Evolutionary conservation across 768 basidiomycete species (phyloP).

Genomic region (Lentinula aciculospora): DNA sequence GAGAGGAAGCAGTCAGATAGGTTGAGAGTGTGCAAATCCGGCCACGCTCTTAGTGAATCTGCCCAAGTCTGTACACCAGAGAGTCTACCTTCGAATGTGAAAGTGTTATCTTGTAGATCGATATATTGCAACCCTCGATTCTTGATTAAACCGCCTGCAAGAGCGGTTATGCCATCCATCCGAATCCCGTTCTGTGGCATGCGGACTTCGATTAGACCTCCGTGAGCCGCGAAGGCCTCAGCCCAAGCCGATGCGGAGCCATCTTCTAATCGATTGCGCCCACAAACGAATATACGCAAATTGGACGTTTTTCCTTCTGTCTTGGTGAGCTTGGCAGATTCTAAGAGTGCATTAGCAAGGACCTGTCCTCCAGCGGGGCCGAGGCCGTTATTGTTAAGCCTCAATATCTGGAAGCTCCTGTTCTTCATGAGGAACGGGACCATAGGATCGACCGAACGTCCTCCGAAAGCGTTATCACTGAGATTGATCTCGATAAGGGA

Average conservation of each 20-base stretch:
- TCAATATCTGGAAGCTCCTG: constrained; percentile 75
- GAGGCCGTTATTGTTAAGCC: constrained; percentile 95
- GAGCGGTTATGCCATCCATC: constrained; percentile 79
- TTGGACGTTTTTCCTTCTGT: constrained; percentile 64
- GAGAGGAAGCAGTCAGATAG: constrained; percentile 90
- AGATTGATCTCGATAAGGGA: constrained; percentile 86
- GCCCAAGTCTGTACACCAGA: constrained; percentile 55
- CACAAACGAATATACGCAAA: constrained; percentile 80
- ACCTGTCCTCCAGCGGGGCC: constrained; percentile 84
- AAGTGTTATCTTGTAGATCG: constrained; percentile 92
- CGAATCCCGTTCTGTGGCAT: constrained; percentile 99
- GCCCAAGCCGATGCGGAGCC: constrained; percentile 83
- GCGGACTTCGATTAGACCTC: constrained; percentile 74
- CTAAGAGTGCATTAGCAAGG: constrained; percentile 78
- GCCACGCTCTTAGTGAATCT: constrained; percentile 62
- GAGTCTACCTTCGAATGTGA: constrained; percentile 54
- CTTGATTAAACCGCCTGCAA: constrained; percentile 69
- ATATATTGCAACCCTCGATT: constrained; percentile 65
- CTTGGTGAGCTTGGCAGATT: constrained; percentile 67
- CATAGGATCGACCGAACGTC: constrained; percentile 90
- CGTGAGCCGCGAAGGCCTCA: constrained; percentile 81
- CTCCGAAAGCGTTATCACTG: constrained; percentile 95
- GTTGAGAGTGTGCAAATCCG: constrained; percentile 70
- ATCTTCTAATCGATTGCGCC: constrained; percentile 93
- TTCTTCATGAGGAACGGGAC: constrained; percentile 85